phyloP scores from a whole-genome alignment of 306 rosid genomes.

The Macrotyloma uniflorum region DNA sequence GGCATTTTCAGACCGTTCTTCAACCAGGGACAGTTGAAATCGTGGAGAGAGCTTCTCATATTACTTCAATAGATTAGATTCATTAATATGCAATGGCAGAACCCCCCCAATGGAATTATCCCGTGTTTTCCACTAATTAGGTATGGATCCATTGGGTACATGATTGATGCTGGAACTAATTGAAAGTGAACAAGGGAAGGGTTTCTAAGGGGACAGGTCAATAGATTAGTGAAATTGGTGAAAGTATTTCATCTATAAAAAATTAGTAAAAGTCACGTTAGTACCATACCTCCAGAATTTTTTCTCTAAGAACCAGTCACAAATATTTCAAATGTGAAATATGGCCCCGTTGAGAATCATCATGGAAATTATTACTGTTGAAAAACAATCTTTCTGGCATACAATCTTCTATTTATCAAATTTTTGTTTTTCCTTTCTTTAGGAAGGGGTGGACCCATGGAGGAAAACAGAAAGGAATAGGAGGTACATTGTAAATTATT shows the following conservation, averaged over 20 bases:
- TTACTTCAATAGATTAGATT: neutral
- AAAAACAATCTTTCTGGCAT: neutral
- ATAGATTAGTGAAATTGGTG: too few relatives aligned
- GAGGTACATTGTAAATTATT: constrained; percentile 2
- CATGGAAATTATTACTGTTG: neutral
- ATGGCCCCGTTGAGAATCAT: neutral
- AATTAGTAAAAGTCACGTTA: neutral
- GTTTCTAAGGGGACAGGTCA: too few relatives aligned
- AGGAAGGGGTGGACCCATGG: neutral
- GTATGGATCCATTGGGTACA: neutral
- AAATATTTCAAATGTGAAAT: neutral
- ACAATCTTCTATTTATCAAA: neutral
- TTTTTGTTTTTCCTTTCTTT: neutral
- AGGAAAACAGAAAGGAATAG: neutral
- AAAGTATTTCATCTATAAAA: too few relatives aligned
- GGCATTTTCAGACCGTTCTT: neutral
- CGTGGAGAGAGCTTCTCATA: neutral
- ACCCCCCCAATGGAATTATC: neutral
- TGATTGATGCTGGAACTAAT: neutral
- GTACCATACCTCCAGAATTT: neutral
- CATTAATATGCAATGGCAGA: neutral
- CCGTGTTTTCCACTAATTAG: neutral
- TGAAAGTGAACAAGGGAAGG: neutral
- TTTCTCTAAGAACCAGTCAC: neutral
- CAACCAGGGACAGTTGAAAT: neutral